Base-by-base conservation (phyloP, 1,284 basidiomycete genomes). In the Leccinum griseonigrum region DNA sequence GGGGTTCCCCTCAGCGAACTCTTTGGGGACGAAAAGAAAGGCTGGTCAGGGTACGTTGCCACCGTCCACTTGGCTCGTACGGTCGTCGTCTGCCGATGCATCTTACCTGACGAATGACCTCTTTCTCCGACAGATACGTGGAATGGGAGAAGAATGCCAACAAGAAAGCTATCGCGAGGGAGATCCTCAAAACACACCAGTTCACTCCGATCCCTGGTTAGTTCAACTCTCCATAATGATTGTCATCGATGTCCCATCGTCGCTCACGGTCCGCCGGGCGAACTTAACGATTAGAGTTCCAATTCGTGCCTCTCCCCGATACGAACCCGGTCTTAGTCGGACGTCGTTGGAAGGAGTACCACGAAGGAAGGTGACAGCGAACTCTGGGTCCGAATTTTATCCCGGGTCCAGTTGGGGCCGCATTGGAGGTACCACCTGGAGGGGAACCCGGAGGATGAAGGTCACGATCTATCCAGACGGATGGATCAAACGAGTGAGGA, bases 271-370 rank as follows among this genome's bases (percentile, higher is more conserved):
- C 40, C n/a, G n/a, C n/a, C n/a, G 38, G 38, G 2, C 9, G 38
- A n/a, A 40, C 2, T 40, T 40, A 11, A 3, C 14, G 28, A 28
- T 0, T 32, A 68, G 65, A 84, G 62, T 84, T 84, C 64, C 83
- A 84, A 66, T 75, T 26, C 32, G 78, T 74, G 7, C 81, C 82
- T 2, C 74, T 84, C 7, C 82, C 82, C 1, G 73, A 77, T 32
- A 82, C 80, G n/a, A 85, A 84, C 61, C 82, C 82, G 0, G 73
- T 84, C 54, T 73, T 85, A 13, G 75, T 81, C 55, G 82, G 82
- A 8, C 69, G 80, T 63, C 79, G 83, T 26, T 85, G 82, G 81
- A 84, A 83, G 64, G 79, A 82, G 40, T 46, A 85, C 62, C 82
- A 85, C 64, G 76, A 78, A 26, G 22, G 22, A 26, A 26, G 22